phyloP scores from a whole-genome alignment of 169 alveolate genomes.

The Fabrea salina region DNA sequence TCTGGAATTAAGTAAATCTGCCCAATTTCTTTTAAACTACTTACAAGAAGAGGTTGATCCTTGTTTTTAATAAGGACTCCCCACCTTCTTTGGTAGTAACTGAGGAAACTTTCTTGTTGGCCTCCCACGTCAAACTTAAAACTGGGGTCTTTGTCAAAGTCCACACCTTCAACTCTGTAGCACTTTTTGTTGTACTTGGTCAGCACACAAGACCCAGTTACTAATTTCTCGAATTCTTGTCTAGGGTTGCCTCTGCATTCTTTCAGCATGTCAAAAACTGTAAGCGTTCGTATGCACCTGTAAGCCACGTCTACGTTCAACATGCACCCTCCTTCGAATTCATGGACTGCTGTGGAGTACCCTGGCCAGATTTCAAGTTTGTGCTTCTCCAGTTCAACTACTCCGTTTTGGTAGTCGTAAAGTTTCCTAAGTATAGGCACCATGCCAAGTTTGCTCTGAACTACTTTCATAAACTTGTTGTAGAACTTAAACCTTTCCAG shows the following conservation, averaged over 20 bases:
- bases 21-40: constrained; percentile 29
- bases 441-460: background rate
- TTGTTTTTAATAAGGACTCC: constrained; percentile 28
- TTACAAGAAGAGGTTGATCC: constrained; percentile 48
- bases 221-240: background rate
- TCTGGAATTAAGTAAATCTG: constrained; percentile 71
- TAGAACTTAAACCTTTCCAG: background rate
- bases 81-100: constrained; percentile 43
- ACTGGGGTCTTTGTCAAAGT: constrained; percentile 40
- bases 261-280: background rate
- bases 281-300: background rate
- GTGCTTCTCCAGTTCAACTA: background rate
- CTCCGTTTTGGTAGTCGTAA: background rate
- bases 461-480: background rate
- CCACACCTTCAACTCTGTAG: constrained; percentile 58
- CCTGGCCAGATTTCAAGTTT: constrained; percentile 22
- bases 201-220: no score
- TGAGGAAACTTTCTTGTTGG: constrained; percentile 30
- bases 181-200: no score
- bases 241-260: background rate
- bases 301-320: constrained; percentile 1
- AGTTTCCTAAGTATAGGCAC: background rate
- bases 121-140: constrained; percentile 35
- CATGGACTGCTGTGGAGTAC: background rate
- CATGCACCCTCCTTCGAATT: background rate